Conservation (phyloP, 1,284 basidiomycete species). For the Ceratobasidium theobromae region DNA sequence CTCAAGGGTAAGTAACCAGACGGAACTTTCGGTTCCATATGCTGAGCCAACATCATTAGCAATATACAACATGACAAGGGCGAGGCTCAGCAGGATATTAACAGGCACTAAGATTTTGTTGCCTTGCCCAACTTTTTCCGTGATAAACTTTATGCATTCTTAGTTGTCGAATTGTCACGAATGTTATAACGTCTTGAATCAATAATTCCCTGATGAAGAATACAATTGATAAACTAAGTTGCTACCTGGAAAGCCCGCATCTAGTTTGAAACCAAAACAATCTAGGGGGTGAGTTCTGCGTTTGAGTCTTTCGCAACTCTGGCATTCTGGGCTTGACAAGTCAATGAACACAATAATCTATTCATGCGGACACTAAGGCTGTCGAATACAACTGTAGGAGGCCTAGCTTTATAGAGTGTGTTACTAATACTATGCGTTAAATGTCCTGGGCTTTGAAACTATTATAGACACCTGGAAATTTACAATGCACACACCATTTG, state of each 20-base stretch:
- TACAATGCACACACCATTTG: no score
- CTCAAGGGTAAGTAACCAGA: constrained; percentile 48
- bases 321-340: no score
- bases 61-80: constrained; percentile 63
- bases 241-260: background rate
- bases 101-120: constrained; percentile 39
- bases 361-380: no score
- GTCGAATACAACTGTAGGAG: no score
- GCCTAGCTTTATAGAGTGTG: no score
- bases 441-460: no score
- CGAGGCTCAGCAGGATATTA: constrained; percentile 55
- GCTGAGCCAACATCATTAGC: constrained; percentile 41
- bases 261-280: background rate
- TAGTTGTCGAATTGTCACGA: background rate
- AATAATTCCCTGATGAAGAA: background rate
- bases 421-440: no score
- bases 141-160: background rate
- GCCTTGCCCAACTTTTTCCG: background rate
- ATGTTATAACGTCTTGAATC: background rate
- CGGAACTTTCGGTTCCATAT: background rate
- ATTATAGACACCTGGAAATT: no score
- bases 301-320: no score
- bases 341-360: no score
- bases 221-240: background rate
- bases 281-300: background rate